A percentile compares a stretch with the other conserved stretches of the same genome.
Conservation (phyloP, 208 protist genomes). For the Jaenimonas drosophilae region DNA sequence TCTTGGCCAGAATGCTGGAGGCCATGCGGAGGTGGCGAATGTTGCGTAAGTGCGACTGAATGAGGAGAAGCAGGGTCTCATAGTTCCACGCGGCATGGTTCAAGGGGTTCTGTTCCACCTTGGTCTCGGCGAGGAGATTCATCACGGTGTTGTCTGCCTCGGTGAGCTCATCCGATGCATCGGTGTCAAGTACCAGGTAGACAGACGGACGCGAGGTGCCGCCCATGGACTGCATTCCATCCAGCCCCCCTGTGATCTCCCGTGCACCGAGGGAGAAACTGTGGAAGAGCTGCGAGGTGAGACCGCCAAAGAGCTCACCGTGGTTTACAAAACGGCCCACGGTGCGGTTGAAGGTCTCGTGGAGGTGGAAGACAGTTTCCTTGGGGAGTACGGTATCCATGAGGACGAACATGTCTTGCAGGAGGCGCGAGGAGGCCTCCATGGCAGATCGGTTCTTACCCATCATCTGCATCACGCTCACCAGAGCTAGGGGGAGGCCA, state of each 20-base stretch:
- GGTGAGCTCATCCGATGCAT: no score
- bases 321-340: slow-evolving; percentile 52
- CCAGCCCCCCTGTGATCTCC: not conserved
- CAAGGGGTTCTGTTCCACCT: slow-evolving; percentile 26
- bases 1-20: slow-evolving; percentile 31
- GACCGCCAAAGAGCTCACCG: slow-evolving; percentile 42
- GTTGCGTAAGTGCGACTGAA: slow-evolving; percentile 62
- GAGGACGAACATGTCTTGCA: slow-evolving; percentile 79
- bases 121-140: slow-evolving; percentile 36
- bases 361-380: slow-evolving; percentile 52
- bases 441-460: slow-evolving; percentile 33
- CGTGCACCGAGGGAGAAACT: not conserved
- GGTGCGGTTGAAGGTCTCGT: slow-evolving; percentile 67
- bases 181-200: no score
- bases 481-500: slow-evolving; percentile 76
- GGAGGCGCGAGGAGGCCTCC: slow-evolving; percentile 40
- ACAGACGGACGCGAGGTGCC: not conserved
- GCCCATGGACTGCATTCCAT: slow-evolving; percentile 6
- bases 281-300: slow-evolving; percentile 47
- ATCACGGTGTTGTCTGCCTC: slow-evolving; percentile 53
- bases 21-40: slow-evolving; percentile 33
- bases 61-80: slow-evolving; percentile 57
- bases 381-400: slow-evolving; percentile 83
- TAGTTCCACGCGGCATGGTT: slow-evolving; percentile 49
- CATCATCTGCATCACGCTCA: slow-evolving; percentile 47